Conservation (phyloP, 306 rosid genomes). For the Medicago ruthenica region DNA sequence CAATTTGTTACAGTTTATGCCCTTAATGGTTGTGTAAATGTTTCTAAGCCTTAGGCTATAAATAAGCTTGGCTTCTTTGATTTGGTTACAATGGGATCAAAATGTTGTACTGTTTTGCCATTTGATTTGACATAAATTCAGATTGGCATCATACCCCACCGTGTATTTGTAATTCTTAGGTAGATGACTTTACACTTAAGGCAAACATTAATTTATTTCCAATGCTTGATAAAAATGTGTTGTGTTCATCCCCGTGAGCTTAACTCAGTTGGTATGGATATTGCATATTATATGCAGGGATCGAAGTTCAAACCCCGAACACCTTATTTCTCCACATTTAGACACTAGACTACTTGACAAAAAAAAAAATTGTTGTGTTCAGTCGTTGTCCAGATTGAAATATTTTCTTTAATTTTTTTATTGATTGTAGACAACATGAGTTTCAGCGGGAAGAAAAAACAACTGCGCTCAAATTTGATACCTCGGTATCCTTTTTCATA, state of each 20-base stretch:
- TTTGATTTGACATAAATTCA: not conserved
- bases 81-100: constrained; percentile 11
- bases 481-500: not conserved
- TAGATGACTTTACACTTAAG: not conserved
- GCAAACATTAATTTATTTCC: constrained; percentile 3
- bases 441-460: too few species aligned
- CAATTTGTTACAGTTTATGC: too few species aligned
- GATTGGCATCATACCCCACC: not conserved
- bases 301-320: too few species aligned
- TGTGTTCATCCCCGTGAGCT: too few species aligned
- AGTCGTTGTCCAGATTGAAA: constrained; percentile 4
- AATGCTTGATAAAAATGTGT: constrained; percentile 11
- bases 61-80: too few species aligned
- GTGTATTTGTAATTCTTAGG: constrained; percentile 32
- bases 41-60: too few species aligned
- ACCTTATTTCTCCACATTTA: too few species aligned
- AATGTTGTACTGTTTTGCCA: constrained; percentile 1
- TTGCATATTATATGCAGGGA: too few species aligned
- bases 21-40: too few species aligned
- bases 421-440: not conserved
- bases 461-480: not conserved
- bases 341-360: too few species aligned
- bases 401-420: not conserved
- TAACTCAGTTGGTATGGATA: too few species aligned
- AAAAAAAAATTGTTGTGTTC: too few species aligned